Evolutionary conservation across 352 stramenopile species (phyloP).

Genomic region (Phytophthora sp.): DNA sequence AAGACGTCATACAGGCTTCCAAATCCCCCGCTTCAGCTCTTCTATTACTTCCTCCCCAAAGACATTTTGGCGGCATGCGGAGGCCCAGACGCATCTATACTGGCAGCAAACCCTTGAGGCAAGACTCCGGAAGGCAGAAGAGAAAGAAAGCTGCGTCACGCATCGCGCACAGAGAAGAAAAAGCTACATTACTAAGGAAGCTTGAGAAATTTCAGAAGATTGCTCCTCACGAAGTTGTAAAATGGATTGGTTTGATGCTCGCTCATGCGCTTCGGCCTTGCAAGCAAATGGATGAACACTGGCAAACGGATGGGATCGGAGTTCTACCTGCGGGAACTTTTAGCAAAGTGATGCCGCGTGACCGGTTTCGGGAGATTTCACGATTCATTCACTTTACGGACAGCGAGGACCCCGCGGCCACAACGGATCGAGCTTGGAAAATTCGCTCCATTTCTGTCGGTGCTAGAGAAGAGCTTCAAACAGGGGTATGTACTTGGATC

Average conservation of each 20-base stretch:
- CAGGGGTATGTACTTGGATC: slow-evolving; percentile 6
- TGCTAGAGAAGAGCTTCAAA: slow-evolving; percentile 13
- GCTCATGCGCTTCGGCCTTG: background rate
- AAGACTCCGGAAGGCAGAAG: background rate
- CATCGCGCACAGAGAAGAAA: slow-evolving; percentile 5
- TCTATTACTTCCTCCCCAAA: slow-evolving; percentile 25
- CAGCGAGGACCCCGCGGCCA: background rate
- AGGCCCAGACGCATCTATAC: slow-evolving; percentile 4
- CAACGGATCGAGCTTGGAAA: slow-evolving; percentile 19
- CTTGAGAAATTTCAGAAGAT: slow-evolving; percentile 2
- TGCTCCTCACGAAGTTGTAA: slow-evolving; percentile 15
- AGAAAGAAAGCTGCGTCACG: background rate
- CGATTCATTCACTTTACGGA: background rate
- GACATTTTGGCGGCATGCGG: slow-evolving; percentile 13
- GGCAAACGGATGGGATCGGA: background rate
- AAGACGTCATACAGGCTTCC: background rate
- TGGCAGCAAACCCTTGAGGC: background rate
- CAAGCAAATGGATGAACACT: background rate
- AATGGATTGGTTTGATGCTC: slow-evolving; percentile 12
- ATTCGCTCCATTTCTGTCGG: background rate
- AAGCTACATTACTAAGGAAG: background rate
- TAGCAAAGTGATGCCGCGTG: background rate
- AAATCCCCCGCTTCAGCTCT: background rate
- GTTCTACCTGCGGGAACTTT: background rate
- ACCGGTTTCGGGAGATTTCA: background rate